A percentile compares a stretch with the other conserved stretches of the same genome.
These are phyloP conservation scores for Colletotrichum tropicicola DNA, from an alignment of 2,329 filamentous ascomycete species.

Conservation along the genomic window DNA sequence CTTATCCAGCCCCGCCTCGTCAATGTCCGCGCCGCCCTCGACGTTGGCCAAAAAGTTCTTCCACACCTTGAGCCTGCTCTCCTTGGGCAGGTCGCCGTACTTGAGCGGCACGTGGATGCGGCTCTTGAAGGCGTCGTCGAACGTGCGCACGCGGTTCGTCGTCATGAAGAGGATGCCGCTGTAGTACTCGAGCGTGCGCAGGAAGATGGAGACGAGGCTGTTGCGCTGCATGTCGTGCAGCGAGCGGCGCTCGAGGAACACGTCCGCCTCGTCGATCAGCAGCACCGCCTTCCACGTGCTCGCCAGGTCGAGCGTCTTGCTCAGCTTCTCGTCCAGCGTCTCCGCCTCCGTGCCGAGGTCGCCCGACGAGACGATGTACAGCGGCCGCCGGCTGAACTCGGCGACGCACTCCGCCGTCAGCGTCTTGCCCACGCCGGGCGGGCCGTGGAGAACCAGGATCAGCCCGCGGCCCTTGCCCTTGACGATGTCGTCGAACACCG, in stretches of 20 bases:
- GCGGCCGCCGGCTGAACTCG: constrained; percentile 56
- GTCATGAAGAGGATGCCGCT: constrained; percentile 60
- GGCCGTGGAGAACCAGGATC: constrained; percentile 58
- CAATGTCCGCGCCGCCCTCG: constrained; percentile 39
- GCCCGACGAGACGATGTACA: constrained; percentile 67
- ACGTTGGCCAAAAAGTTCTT: constrained; percentile 17
- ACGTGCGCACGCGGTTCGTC: constrained; percentile 68
- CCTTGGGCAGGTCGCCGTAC: constrained; percentile 77
- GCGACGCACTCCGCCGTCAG: constrained; percentile 59
- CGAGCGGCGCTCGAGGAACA: constrained; percentile 84
- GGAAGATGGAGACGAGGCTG: constrained; percentile 77
- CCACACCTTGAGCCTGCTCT: constrained; percentile 65
- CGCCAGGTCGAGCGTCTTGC: constrained; percentile 84
- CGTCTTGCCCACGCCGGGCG: constrained; percentile 60
- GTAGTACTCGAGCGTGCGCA: constrained; percentile 61
- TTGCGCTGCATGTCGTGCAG: constrained; percentile 88
- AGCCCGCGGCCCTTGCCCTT: constrained; percentile 51
- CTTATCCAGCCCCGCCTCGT: constrained; percentile 60
- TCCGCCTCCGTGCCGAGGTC: constrained; percentile 75
- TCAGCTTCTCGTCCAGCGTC: constrained; percentile 72
- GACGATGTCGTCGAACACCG: constrained; percentile 60
- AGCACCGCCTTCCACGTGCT: constrained; percentile 88
- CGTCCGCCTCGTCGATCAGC: constrained; percentile 86
- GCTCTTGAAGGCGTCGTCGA: constrained; percentile 90
- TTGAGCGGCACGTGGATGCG: constrained; percentile 86